Evolutionary conservation across 2,329 filamentous ascomycete species (phyloP).

Genomic region (Ilyonectria robusta): DNA sequence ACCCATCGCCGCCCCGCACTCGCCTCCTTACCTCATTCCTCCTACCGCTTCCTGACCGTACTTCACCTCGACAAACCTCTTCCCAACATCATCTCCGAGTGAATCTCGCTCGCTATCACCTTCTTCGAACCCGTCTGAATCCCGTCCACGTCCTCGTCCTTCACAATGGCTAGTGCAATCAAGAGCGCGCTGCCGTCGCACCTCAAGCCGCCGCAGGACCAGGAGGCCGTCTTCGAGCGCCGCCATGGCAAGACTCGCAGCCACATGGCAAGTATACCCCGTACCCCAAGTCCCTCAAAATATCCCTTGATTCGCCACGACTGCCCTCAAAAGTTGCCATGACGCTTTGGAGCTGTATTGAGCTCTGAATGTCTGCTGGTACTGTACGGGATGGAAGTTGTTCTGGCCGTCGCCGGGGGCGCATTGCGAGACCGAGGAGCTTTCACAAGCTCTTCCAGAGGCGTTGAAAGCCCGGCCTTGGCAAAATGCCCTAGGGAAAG

Average conservation of each 20-base stretch:
- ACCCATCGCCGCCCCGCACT: slow-evolving; percentile 41
- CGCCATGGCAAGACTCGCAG: slow-evolving; percentile 89
- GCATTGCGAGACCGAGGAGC: background rate
- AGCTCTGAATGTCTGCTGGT: slow-evolving; percentile 10
- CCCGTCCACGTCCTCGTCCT: slow-evolving; percentile 31
- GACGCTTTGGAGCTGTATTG: background rate
- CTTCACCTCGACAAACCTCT: slow-evolving; percentile 36
- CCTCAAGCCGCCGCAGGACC: slow-evolving; percentile 75
- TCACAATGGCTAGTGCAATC: slow-evolving; percentile 77
- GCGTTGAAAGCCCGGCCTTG: background rate
- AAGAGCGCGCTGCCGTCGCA: slow-evolving; percentile 87
- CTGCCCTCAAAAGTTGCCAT: background rate
- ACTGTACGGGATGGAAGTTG: background rate
- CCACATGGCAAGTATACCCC: slow-evolving; percentile 78
- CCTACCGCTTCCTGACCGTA: slow-evolving; percentile 23
- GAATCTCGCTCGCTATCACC: slow-evolving; percentile 14
- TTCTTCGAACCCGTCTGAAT: slow-evolving; percentile 21
- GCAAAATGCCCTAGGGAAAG: background rate
- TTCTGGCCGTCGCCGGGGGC: background rate
- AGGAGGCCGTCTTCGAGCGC: slow-evolving; percentile 67
- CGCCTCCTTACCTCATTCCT: slow-evolving; percentile 41
- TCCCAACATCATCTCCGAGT: slow-evolving; percentile 30
- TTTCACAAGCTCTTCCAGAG: background rate
- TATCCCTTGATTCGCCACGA: background rate
- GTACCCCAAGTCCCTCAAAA: slow-evolving; percentile 10